Percentiles rank a stretch among this genome's conserved stretches.
Evolutionary conservation across 371 early-diverging fungal genomes (phyloP).

Genomic region (Lichtheimia ramosa): DNA sequence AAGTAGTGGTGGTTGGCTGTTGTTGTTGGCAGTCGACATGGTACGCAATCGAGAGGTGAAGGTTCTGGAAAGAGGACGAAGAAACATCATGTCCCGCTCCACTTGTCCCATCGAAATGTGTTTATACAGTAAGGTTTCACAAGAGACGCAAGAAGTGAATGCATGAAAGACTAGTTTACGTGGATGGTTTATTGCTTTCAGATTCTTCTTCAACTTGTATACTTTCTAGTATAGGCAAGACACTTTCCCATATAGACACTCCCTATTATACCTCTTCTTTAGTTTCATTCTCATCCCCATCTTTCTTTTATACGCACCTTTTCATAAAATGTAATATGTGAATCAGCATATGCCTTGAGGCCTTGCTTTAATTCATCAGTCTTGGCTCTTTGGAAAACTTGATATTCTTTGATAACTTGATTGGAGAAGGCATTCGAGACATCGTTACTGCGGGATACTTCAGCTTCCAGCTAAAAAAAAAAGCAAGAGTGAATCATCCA

Average conservation of each 20-base stretch:
- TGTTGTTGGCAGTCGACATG: conserved; percentile 3
- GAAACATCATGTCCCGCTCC: neutral
- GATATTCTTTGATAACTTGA: conserved; percentile 80
- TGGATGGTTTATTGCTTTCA: too few relatives aligned
- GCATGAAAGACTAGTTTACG: too few relatives aligned
- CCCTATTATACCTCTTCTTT: conserved; percentile 19
- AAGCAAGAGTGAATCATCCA: too few relatives aligned
- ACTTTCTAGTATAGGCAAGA: conserved; percentile 35
- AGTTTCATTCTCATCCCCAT: neutral
- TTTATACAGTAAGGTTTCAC: too few relatives aligned
- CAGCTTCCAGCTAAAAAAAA: conserved; percentile 67
- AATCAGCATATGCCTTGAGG: conserved; percentile 71
- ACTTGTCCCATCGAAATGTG: too few relatives aligned
- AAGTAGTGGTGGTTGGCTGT: conserved; percentile 31
- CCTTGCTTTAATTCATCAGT: conserved; percentile 77
- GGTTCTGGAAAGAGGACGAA: conserved; percentile 2
- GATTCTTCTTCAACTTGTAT: conserved; percentile 21
- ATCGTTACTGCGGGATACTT: conserved; percentile 72
- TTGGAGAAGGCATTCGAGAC: conserved; percentile 73
- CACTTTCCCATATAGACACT: conserved; percentile 44
- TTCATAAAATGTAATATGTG: conserved; percentile 82
- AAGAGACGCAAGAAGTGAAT: too few relatives aligned
- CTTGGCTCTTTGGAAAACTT: conserved; percentile 77
- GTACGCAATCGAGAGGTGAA: neutral
- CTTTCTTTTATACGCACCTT: conserved; percentile 45